Base-by-base conservation (phyloP, 176 grass and related monocot species). In the Stipa capillata region DNA sequence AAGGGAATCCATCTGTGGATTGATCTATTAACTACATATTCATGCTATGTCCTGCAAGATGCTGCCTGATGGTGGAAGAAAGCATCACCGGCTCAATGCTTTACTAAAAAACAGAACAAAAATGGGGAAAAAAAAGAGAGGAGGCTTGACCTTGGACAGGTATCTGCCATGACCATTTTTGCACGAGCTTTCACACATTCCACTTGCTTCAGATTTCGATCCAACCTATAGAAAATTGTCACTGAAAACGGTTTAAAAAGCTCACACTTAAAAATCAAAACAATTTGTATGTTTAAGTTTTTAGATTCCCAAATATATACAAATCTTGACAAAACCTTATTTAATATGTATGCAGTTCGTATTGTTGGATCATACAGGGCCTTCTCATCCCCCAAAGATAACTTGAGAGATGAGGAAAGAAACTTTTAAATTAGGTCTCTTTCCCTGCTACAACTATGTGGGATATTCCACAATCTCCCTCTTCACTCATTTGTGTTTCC, bases 81-180 rank as follows among this genome's bases (percentile, higher is more conserved):
- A 42, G 48, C 34, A 77, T 33, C 17, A 64, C 2, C 37, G 1
- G 37, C 1, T 12, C 3, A 4, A 34, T 43, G 29, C 1, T 77
- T 62, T 12, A 11, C 7, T 29, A 29, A 63, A 41, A 42, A 10
- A 20, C 4, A 44, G 2, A 54, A 0, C 3, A 10, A 54, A 9
- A 28, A 53, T 29, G 62, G 23, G 36, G 61, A 73, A 82, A 20
- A 37, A 2, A 13, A 80, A 42, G 25, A 79, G 48, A n/a, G n/a
- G n/a, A 82, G 5, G 56, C 9, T 39, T 42, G 36, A 98, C 92
- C 89, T 98, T 98, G 39, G 90, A 79, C 94, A 97, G 77, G 91
- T 91, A 90, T 94, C 94, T 71, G 94, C 89, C 94, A 97, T 97
- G 39, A 97, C 94, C 94, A 97, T 94, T 89, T 97, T 97, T 17